Evolutionary conservation across 1,139 yeast genomes (phyloP), one percentile per base, ranked within the genome.

Genomic region (Kodamaea derodonti): DNA sequence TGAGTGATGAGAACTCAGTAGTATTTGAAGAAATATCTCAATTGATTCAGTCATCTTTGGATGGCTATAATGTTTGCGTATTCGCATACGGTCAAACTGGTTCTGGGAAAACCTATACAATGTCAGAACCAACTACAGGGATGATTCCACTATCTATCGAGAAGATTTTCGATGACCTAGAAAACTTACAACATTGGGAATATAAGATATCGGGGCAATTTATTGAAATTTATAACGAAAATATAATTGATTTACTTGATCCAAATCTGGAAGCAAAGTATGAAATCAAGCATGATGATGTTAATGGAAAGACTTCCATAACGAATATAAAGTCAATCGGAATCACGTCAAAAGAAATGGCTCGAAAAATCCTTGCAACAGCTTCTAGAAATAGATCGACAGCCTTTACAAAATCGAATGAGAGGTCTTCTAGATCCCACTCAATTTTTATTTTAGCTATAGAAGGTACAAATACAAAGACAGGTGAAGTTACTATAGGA

Each of bases 21-120:
- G 75, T 94, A 0, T 92, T 88, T 58, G 83, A 78, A 27, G 98
- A 92, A 49, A 75, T 90, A 1, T 81, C 95, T 1, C 95, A 90
- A 54, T 60, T 90, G 20, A 82, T 92, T 2, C 97, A 88, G 56
- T 84, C 95, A 36, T 85, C 95, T 0, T 58, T 92, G 20, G 96
- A 92, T 61, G 98, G 98, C 0, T 81, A 70, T 52, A 88, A 88
- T 49, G 95, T 87, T 3, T 88, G 97, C 56, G 88, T 92, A 2
- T 88, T 92, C 64, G 96, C 98, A 0, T 92, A 92, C 58, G 98
- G 98, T 0, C 98, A 92, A 60, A 92, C 98, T 0, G 97, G 98
- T 0, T 88, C 97, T 0, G 98, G 98, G 3, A 92, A 92, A 54
- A 90, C 97, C 0, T 82, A 64, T 54, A 92, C 98, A 0, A 92